A percentile compares a stretch with the other conserved stretches of the same genome.
phyloP scores from a whole-genome alignment of 495 filamentous ascomycete genomes.

The Hyphodiscus hymeniophilus region DNA sequence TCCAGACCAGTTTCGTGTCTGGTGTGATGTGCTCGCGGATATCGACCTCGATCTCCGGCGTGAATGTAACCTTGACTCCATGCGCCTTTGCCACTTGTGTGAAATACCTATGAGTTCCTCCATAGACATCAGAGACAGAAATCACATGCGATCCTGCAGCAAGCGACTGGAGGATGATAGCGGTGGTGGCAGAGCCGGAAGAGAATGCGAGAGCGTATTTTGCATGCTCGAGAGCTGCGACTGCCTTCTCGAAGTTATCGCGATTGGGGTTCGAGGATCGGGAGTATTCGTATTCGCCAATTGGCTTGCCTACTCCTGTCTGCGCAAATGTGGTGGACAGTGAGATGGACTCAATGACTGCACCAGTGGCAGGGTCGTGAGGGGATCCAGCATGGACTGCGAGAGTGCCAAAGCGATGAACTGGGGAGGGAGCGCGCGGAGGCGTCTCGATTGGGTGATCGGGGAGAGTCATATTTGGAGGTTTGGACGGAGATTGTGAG shows the following conservation, averaged over 20 bases:
- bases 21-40: constrained; percentile 75
- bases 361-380: constrained; percentile 84
- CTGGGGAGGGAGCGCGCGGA: constrained; percentile 47
- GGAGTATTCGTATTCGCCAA: constrained; percentile 85
- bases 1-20: constrained; percentile 94
- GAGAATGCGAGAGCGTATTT: constrained; percentile 91
- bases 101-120: constrained; percentile 97
- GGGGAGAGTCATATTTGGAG: constrained; percentile 28
- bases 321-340: constrained; percentile 93
- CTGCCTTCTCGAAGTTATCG: constrained; percentile 83
- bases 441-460: constrained; percentile 49
- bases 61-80: constrained; percentile 90
- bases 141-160: constrained; percentile 89
- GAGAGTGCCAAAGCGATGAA: constrained; percentile 76
- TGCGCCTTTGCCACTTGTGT: constrained; percentile 95
- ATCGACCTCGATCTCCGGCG: constrained; percentile 80
- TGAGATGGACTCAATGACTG: constrained; percentile 92
- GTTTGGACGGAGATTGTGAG: background rate
- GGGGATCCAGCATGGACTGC: constrained; percentile 89
- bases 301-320: constrained; percentile 70
- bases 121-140: constrained; percentile 95
- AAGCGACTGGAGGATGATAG: constrained; percentile 85
- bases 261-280: constrained; percentile 90
- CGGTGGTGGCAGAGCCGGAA: constrained; percentile 90
- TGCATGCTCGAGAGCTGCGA: constrained; percentile 87